phyloP scores from a whole-genome alignment of 2,329 filamentous ascomycete species.

The Emmonsiellopsis sp. region DNA sequence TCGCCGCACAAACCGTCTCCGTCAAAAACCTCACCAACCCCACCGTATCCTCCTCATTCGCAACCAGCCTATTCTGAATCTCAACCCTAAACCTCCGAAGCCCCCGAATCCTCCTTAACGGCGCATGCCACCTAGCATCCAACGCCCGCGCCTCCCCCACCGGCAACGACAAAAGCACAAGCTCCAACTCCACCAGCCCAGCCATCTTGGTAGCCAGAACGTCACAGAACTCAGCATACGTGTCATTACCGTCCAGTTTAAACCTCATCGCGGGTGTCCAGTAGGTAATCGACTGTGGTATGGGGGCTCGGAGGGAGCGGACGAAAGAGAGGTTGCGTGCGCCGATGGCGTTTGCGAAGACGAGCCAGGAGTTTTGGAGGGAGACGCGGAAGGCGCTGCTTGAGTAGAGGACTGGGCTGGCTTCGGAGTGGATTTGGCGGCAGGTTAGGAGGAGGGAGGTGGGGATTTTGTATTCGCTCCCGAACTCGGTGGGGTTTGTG shows the following conservation, averaged over 20 bases:
- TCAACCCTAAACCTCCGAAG: not conserved
- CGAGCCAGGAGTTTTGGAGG: not conserved
- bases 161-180: not conserved
- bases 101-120: not conserved
- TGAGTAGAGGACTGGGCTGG: not conserved
- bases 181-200: not conserved
- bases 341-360: conserved; percentile 1
- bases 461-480: not conserved
- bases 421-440: conserved; percentile 1
- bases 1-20: not conserved
- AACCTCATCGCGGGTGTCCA: not conserved
- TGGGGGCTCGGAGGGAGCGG: not conserved
- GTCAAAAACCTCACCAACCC: not conserved
- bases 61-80: not conserved
- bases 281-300: not conserved
- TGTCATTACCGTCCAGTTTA: not conserved
- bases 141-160: not conserved
- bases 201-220: not conserved
- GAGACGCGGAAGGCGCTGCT: not conserved
- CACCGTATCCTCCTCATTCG: not conserved
- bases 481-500: not conserved
- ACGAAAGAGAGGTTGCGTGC: not conserved
- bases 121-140: not conserved
- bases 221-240: not conserved
- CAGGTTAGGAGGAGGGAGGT: not conserved